Conservation (phyloP, 768 basidiomycete species). For the Candolleomyces eurysporus region DNA sequence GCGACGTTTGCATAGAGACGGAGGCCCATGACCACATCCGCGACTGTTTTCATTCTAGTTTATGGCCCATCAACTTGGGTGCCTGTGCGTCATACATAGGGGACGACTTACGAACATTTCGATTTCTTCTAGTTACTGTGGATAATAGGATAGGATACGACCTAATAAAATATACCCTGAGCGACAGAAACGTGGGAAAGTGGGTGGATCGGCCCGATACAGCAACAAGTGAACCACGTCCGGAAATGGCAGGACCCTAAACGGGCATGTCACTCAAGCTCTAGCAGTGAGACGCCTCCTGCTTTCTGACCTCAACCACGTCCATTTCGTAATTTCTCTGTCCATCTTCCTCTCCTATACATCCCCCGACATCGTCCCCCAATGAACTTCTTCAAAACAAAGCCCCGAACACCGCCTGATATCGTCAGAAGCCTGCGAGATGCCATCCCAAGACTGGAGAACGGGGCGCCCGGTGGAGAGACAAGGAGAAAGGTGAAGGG, state of each 20-base stretch:
- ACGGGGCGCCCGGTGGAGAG: conserved; percentile 71
- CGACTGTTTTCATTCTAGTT: no score
- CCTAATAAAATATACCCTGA: no score
- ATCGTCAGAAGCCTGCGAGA: conserved; percentile 81
- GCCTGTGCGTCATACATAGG: no score
- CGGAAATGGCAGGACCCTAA: conserved; percentile 19
- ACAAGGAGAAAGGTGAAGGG: conserved; percentile 71
- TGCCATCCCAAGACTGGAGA: conserved; percentile 73
- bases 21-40: no score
- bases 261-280: background rate
- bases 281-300: background rate
- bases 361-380: background rate
- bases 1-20: no score
- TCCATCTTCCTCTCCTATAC: conserved; percentile 6
- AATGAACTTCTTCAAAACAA: conserved; percentile 98
- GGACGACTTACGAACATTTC: no score
- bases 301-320: conserved; percentile 9
- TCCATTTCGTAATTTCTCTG: conserved; percentile 6
- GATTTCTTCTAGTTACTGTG: no score
- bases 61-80: no score
- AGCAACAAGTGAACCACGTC: conserved; percentile 19
- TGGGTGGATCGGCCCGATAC: conserved; percentile 4
- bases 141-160: no score
- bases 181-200: no score
- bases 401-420: conserved; percentile 83